A percentile compares a stretch with the other conserved stretches of the same genome.
phyloP scores from a whole-genome alignment of 495 filamentous ascomycete genomes.

The Xylaria curta region DNA sequence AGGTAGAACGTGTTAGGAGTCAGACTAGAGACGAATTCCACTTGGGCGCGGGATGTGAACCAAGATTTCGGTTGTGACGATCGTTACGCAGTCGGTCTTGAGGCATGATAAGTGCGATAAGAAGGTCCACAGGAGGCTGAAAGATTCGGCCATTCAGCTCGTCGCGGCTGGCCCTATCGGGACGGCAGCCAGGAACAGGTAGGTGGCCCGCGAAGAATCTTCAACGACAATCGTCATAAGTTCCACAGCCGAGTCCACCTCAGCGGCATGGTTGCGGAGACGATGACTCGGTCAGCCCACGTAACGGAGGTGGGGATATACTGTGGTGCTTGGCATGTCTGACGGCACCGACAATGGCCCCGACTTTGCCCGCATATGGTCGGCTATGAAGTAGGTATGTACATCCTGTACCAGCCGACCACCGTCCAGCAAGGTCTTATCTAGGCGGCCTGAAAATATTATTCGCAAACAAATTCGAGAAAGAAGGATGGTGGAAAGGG shows the following conservation, averaged over 20 bases:
- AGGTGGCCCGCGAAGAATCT: slow-evolving; percentile 27
- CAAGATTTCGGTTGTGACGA: slow-evolving; percentile 7
- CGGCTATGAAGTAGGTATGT: slow-evolving; percentile 14
- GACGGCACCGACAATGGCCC: slow-evolving; percentile 7
- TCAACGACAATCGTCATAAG: slow-evolving; percentile 21
- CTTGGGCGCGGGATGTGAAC: background rate
- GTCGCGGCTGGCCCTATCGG: background rate
- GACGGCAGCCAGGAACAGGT: slow-evolving; percentile 8
- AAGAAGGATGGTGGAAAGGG: background rate
- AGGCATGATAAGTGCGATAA: slow-evolving; percentile 20
- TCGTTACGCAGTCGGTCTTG: slow-evolving; percentile 11
- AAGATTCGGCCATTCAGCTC: background rate
- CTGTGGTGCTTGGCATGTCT: slow-evolving; percentile 12
- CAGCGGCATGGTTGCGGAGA: slow-evolving; percentile 20
- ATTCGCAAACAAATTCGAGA: background rate
- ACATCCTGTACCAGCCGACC: background rate
- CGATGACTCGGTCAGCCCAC: slow-evolving; percentile 19
- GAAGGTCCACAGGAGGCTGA: slow-evolving; percentile 24
- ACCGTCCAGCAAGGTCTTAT: background rate
- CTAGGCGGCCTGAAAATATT: background rate
- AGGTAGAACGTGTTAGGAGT: background rate
- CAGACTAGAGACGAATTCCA: background rate
- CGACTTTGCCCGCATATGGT: background rate
- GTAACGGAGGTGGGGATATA: slow-evolving; percentile 21
- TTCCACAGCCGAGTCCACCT: slow-evolving; percentile 20